Base-by-base conservation (phyloP, 2,329 filamentous ascomycete species). In the Ambrosiella xylebori region DNA sequence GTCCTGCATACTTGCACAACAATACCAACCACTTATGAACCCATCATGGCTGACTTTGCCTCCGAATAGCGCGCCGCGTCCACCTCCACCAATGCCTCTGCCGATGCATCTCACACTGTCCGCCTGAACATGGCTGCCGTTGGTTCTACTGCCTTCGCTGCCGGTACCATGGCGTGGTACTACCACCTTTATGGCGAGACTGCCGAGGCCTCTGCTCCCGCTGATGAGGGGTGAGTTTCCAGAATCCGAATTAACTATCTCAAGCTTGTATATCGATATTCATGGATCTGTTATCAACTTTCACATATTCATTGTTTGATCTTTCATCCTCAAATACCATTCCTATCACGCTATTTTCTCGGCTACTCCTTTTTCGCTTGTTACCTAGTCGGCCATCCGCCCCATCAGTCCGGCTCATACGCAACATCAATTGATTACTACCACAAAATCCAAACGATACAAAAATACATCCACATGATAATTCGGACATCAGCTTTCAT, bases 101-200 rank as follows among this genome's bases (percentile, higher is more conserved):
- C 84, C 69, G 37, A 54, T 54, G 37, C 52, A 35, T 70, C 72
- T 63, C 85, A 87, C 67, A 78, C 86, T 67, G 84, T 86, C 73
- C 84, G 84, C 74, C 78, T 93, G 72, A 96, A 91, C 74, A 78
- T 90, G 67, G 86, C 90, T 70, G 88, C 88, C 69, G 81, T 82
- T 68, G 87, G 86, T 69, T 90, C 93, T 66, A 95, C 89, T 66
- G 82, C 85, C 66, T 79, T 89, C 69, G 88, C 91, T 67, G 77
- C 88, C 73, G 90, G 89, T 67, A 91, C 91, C 65, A 83, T 91
- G 68, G 90, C 88, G 66, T 97, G 90, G 89, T 97, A 96, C 77
- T 95, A 91, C 73, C 88, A 95, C 74, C 84, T 95, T 66, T 97
- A 95, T 74, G 93, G 90, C 68, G 82, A 87, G 67, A 83, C 86